These are phyloP conservation scores for Coemansia sp. DNA, from an alignment of 192 early-diverging fungal genomes.

Conservation along the genomic window DNA sequence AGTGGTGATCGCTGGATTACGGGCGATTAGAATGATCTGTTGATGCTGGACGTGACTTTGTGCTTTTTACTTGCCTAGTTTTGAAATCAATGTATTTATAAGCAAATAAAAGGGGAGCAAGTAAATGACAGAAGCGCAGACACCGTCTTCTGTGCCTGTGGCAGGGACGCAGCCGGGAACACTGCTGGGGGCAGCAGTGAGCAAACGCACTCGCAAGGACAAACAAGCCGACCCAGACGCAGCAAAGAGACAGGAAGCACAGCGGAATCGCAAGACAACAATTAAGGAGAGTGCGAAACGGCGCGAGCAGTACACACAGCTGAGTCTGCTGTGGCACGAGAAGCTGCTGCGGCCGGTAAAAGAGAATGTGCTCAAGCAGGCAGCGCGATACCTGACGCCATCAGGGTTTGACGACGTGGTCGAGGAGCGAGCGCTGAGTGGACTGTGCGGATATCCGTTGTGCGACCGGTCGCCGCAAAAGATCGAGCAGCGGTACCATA, in stretches of 20 bases:
- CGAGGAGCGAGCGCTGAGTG: constrained; percentile 67
- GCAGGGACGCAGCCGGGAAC: neutral
- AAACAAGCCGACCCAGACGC: neutral
- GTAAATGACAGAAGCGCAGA: neutral
- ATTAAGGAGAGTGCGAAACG: constrained; percentile 30
- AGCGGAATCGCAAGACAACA: constrained; percentile 10
- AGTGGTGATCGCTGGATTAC: neutral
- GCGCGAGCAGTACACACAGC: constrained; percentile 32
- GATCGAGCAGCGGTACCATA: constrained; percentile 55
- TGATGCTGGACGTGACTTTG: neutral
- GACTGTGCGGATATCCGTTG: constrained; percentile 81
- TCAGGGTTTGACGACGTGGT: constrained; percentile 68
- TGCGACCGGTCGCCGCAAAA: constrained; percentile 52
- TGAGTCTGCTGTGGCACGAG: constrained; percentile 44
- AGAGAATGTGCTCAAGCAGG: constrained; percentile 30
- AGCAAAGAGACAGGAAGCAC: constrained; percentile 11
- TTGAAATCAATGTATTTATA: neutral
- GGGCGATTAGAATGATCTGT: neutral
- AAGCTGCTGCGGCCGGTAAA: constrained; percentile 32
- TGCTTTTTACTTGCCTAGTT: neutral
- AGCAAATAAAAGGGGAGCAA: neutral
- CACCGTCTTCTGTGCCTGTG: neutral
- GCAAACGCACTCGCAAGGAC: neutral
- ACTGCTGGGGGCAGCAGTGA: neutral
- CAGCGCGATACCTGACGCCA: constrained; percentile 64